These are phyloP conservation scores for Massariosphaeria phaeospora DNA, from an alignment of 495 filamentous ascomycete genomes.

Conservation along the genomic window DNA sequence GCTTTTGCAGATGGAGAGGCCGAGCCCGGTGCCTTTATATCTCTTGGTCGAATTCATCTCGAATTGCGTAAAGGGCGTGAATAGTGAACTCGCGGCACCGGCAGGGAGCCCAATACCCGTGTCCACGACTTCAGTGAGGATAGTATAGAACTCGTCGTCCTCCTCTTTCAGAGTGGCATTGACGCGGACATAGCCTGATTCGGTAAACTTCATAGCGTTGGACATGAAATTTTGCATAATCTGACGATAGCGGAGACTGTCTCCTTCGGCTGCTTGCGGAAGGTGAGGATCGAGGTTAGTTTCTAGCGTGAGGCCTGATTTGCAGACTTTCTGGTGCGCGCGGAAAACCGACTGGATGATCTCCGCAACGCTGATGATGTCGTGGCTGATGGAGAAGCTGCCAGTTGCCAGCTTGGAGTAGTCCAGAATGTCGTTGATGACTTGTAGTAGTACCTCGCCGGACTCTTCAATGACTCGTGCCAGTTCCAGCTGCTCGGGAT, in stretches of 20 bases:
- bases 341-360: conserved; percentile 53
- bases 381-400: conserved; percentile 44
- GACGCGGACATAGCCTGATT: conserved; percentile 43
- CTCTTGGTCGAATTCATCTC: conserved; percentile 30
- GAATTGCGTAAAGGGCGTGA: conserved; percentile 32
- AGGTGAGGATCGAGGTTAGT: conserved; percentile 41
- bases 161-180: conserved; percentile 34
- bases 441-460: conserved; percentile 45
- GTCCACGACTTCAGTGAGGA: conserved; percentile 44
- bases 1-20: conserved; percentile 31
- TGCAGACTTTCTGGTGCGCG: conserved; percentile 45
- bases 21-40: conserved; percentile 29
- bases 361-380: conserved; percentile 41
- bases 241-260: conserved; percentile 48
- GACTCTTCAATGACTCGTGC: conserved; percentile 48
- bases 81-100: conserved; percentile 3
- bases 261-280: conserved; percentile 43
- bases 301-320: conserved; percentile 39
- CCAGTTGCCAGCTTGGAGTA: conserved; percentile 49
- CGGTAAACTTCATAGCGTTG: conserved; percentile 50
- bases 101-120: conserved; percentile 26
- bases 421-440: conserved; percentile 53
- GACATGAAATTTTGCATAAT: conserved; percentile 47
- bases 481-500: conserved; percentile 44
- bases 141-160: conserved; percentile 42